A percentile compares a stretch with the other conserved stretches of the same genome.
These are phyloP conservation scores for Fusarium incarnatum DNA, from an alignment of 2,329 filamentous ascomycete genomes.

Conservation along the genomic window DNA sequence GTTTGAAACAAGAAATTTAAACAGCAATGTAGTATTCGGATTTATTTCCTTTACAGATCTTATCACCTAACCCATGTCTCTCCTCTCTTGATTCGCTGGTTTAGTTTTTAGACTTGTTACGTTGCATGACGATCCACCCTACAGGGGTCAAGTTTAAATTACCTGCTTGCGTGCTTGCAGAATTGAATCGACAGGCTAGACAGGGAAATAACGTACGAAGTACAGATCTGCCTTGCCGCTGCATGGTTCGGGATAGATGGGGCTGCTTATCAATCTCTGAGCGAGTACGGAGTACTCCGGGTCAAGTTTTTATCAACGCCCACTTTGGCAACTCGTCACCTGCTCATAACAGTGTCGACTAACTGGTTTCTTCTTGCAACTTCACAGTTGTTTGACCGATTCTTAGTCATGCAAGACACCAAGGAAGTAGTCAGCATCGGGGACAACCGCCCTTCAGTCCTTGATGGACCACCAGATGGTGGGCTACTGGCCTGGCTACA, in stretches of 20 bases:
- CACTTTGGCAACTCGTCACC: background rate
- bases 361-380: accelerated
- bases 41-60: background rate
- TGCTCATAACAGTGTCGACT: background rate
- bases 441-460: background rate
- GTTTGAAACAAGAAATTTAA: background rate
- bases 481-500: conserved; percentile 41
- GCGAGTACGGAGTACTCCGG: background rate
- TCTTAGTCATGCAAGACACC: background rate
- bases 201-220: background rate
- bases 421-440: background rate
- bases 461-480: conserved; percentile 26
- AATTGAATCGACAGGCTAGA: background rate
- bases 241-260: background rate
- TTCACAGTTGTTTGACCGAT: background rate
- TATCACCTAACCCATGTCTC: background rate
- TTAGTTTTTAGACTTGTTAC: background rate
- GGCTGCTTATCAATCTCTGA: background rate
- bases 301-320: accelerated
- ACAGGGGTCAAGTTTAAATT: background rate
- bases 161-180: background rate
- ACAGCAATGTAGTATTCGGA: background rate
- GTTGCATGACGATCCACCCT: background rate
- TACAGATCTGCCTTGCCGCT: background rate
- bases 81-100: accelerated